A percentile compares a stretch with the other conserved stretches of the same genome.
Evolutionary conservation across 495 filamentous ascomycete genomes (phyloP).

Genomic region (Podospora pseudoanserina): DNA sequence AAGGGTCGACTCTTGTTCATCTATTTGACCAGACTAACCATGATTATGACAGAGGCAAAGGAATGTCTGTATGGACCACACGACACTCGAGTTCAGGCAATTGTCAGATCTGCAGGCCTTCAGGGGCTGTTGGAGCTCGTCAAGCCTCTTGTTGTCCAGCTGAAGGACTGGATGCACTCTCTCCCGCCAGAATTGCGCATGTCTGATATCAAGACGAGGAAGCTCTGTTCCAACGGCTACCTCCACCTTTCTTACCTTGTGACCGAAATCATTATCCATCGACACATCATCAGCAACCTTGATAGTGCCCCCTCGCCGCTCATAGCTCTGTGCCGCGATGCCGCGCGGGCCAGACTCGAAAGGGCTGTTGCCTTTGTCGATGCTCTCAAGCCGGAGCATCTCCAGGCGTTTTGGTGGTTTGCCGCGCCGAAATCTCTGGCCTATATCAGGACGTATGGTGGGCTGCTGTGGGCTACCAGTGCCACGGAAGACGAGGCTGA

Average conservation of each 20-base stretch:
- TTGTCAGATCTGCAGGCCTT: conserved; percentile 25
- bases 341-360: conserved; percentile 57
- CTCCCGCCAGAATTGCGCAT: conserved; percentile 54
- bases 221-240: conserved; percentile 50
- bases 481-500: conserved; percentile 71
- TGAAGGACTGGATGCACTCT: conserved; percentile 58
- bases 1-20: conserved; percentile 56
- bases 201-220: conserved; percentile 37
- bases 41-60: conserved; percentile 59
- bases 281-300: conserved; percentile 57
- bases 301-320: conserved; percentile 41
- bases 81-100: conserved; percentile 14
- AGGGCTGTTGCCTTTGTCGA: conserved; percentile 58
- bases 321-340: conserved; percentile 72
- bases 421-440: conserved; percentile 59
- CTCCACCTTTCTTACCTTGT: conserved; percentile 66
- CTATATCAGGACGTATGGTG: conserved; percentile 58
- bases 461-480: conserved; percentile 63
- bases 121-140: conserved; percentile 54
- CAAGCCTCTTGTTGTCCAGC: conserved; percentile 59
- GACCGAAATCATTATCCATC: conserved; percentile 63
- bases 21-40: conserved; percentile 57
- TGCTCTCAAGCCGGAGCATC: conserved; percentile 53
- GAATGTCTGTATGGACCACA: conserved; percentile 50
- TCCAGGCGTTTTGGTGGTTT: conserved; percentile 62